Evolutionary conservation across 139 green algal genomes (phyloP), one percentile per base, ranked within the genome.

Genomic region (Tetraselmis striata): DNA sequence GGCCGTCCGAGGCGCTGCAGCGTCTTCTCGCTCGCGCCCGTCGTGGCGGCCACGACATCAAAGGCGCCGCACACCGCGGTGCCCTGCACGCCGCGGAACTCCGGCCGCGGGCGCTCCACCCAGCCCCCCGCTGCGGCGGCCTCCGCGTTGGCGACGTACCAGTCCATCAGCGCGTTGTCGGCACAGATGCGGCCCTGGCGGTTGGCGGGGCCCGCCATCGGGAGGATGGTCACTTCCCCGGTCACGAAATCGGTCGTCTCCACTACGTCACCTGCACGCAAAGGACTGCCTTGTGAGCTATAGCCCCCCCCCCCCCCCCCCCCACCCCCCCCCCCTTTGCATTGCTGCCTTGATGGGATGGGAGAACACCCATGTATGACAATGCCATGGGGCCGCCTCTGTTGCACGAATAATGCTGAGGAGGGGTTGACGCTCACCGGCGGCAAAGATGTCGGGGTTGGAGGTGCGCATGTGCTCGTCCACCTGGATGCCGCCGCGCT

Each of bases 161-260:
- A 67, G 18, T 67, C 45, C 45, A 67, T 67, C 45, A 67, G 45
- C 45, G 45, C 45, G 76, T 28, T 83, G 77, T 92, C 83, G 30
- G 88, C 88, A n/a, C 84, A 86, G 74, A 88, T 88, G 80, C 86
- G 84, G 31, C 86, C 86, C 80, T 90, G 86, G 24, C 84, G 82
- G 83, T 92, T 92, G 78, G 88, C 88, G 1, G 88, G 88, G 2
- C 88, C 88, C 1, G 88, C 88, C 75, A 92, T 79, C 1, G 88
- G 86, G 27, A 90, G 82, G 28, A 90, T 81, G 23, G 81, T 85
- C 28, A 82, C 59, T 81, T 87, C 77, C 2, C 83, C 81, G 5
- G 88, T 92, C 45, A 92, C 84, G 29, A 77, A 89, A 79, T 92
- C 86, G 76, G 84, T 85, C 1, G 87, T 79, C 80, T 92, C 86